Evolutionary conservation across 257 asterid species (phyloP).

Genomic region (Solanum clarkiae): DNA sequence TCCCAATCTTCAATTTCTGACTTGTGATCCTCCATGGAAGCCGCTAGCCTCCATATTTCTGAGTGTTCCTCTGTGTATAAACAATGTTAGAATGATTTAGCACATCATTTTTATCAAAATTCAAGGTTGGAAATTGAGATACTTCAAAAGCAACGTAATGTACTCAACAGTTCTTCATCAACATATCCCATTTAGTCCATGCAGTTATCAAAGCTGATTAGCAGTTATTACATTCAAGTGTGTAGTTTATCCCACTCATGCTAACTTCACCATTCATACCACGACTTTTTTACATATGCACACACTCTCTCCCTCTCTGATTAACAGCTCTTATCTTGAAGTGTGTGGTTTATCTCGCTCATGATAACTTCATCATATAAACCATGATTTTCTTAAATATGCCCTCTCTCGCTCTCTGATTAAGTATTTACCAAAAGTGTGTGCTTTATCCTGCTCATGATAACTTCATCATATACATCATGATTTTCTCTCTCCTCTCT

Average conservation of each 20-base stretch:
- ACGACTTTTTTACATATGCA: not conserved
- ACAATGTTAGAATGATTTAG: not conserved
- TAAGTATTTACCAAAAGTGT: not conserved
- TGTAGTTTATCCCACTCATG: not conserved
- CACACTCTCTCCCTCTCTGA: not conserved
- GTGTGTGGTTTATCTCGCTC: not conserved
- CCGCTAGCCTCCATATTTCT: constrained; percentile 74
- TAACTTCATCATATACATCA: not conserved
- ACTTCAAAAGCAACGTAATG: not conserved
- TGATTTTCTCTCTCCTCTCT: not conserved
- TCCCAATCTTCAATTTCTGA: constrained; percentile 95
- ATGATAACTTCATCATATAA: not conserved
- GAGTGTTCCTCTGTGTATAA: constrained; percentile 55
- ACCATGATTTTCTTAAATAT: not conserved
- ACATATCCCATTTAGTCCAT: not conserved
- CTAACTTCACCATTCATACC: not conserved
- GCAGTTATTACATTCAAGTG: not conserved
- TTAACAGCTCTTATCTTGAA: not conserved
- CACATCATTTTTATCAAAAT: not conserved
- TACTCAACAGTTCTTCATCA: not conserved
- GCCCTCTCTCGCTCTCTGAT: not conserved
- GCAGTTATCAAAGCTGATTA: not conserved
- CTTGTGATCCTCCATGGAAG: constrained; percentile 68
- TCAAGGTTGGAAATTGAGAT: not conserved
- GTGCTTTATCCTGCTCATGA: not conserved